Percentiles rank a stretch among this genome's conserved stretches.
Conservation (phyloP, 2,329 filamentous ascomycete species). For the Colletotrichum lentis region DNA sequence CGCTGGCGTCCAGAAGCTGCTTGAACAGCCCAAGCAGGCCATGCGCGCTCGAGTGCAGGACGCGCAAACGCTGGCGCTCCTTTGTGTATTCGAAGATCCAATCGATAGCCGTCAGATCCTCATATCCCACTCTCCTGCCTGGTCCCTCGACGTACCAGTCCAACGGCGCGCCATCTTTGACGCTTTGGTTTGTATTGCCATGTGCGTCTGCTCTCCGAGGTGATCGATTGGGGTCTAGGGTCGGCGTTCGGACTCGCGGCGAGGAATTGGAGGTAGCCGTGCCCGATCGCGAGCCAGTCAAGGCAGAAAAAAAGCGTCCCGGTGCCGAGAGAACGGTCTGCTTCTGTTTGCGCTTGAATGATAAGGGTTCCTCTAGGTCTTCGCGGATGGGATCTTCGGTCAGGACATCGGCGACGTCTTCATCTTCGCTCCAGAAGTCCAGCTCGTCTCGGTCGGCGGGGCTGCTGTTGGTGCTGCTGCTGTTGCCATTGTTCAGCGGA, state of each 20-base stretch:
- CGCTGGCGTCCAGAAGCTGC: slow-evolving; percentile 81
- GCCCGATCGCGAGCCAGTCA: slow-evolving; percentile 51
- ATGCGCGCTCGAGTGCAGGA: slow-evolving; percentile 72
- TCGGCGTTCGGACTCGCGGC: slow-evolving; percentile 36
- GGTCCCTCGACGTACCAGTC: slow-evolving; percentile 95
- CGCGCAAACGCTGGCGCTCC: slow-evolving; percentile 86
- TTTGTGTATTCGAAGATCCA: slow-evolving; percentile 99
- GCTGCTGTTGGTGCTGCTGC: slow-evolving; percentile 39
- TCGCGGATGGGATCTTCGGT: slow-evolving; percentile 65
- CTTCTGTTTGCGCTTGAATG: slow-evolving; percentile 76
- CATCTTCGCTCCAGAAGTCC: slow-evolving; percentile 53
- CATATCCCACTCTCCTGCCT: slow-evolving; percentile 89
- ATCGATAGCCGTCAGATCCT: slow-evolving; percentile 96
- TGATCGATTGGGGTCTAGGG: slow-evolving; percentile 39
- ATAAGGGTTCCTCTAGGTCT: slow-evolving; percentile 62
- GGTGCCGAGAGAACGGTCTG: slow-evolving; percentile 57
- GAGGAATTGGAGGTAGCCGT: slow-evolving; percentile 34
- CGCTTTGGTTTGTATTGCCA: slow-evolving; percentile 29
- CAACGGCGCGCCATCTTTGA: slow-evolving; percentile 59
- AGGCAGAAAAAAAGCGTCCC: slow-evolving; percentile 57
- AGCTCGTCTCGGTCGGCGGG: slow-evolving; percentile 58
- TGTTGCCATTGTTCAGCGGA: slow-evolving; percentile 33
- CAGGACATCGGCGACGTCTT: slow-evolving; percentile 53
- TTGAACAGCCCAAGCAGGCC: slow-evolving; percentile 77
- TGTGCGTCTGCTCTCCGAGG: slow-evolving; percentile 33